Percentiles rank a stretch among this genome's conserved stretches.
Evolutionary conservation across 495 filamentous ascomycete species (phyloP).

Genomic region (Podospora comata): DNA sequence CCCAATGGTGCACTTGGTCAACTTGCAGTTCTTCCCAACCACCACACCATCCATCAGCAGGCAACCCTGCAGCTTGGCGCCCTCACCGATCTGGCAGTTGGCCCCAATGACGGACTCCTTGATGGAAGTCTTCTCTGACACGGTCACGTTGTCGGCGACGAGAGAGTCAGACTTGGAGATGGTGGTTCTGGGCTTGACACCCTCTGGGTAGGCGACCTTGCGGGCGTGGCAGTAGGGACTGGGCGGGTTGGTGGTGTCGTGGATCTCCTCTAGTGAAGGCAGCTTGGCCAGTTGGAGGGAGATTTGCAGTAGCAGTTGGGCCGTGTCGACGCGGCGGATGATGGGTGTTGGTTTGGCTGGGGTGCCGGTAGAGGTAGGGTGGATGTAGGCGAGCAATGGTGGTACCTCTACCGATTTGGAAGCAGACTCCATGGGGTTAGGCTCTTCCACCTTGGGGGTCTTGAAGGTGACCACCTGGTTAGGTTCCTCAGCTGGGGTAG

Average conservation of each 20-base stretch:
- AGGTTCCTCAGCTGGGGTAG: slow-evolving; percentile 32
- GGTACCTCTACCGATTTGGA: slow-evolving; percentile 55
- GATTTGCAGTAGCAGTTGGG: slow-evolving; percentile 70
- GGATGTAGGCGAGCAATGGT: slow-evolving; percentile 75
- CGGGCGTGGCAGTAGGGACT: slow-evolving; percentile 69
- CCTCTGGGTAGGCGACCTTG: slow-evolving; percentile 78
- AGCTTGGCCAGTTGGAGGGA: slow-evolving; percentile 83
- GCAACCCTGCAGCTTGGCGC: slow-evolving; percentile 76
- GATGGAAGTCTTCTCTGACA: slow-evolving; percentile 78
- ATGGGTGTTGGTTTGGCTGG: slow-evolving; percentile 46
- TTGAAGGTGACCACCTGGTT: slow-evolving; percentile 10
- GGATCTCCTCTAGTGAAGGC: slow-evolving; percentile 60
- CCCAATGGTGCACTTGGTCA: slow-evolving; percentile 82
- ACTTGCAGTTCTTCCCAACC: slow-evolving; percentile 68
- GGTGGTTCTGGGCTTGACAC: slow-evolving; percentile 69
- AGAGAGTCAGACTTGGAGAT: slow-evolving; percentile 74
- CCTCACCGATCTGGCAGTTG: slow-evolving; percentile 75
- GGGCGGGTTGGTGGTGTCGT: slow-evolving; percentile 45
- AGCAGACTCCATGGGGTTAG: slow-evolving; percentile 18
- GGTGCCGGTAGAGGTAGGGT: slow-evolving; percentile 41
- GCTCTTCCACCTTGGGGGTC: not conserved
- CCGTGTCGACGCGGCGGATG: slow-evolving; percentile 83
- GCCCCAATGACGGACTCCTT: slow-evolving; percentile 85
- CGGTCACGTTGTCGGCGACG: slow-evolving; percentile 78
- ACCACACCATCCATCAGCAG: slow-evolving; percentile 87